Conservation (phyloP, 108 stramenopile genomes). For the Discostella pseudostelligera region DNA sequence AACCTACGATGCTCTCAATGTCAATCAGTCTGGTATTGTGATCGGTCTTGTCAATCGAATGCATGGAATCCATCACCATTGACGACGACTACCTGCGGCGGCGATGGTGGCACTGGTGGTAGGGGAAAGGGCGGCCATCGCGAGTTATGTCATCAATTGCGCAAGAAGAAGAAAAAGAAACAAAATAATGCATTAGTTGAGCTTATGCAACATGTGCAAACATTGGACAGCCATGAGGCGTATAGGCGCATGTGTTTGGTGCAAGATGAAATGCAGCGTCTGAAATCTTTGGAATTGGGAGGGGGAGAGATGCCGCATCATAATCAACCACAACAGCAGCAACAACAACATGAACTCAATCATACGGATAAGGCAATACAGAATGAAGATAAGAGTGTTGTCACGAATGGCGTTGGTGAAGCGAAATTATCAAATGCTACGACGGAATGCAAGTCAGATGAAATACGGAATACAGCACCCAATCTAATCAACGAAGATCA, state of each 20-base stretch:
- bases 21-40: constrained; percentile 39
- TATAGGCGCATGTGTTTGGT: constrained; percentile 39
- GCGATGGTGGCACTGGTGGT: background rate
- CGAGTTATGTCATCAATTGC: constrained; percentile 17
- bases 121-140: constrained; percentile 16
- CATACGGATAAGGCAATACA: no score
- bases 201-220: constrained; percentile 16
- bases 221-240: constrained; percentile 30
- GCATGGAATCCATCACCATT: constrained; percentile 25
- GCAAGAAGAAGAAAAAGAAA: background rate
- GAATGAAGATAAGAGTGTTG: no score
- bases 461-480: background rate
- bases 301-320: background rate
- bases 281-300: background rate
- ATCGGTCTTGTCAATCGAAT: constrained; percentile 29
- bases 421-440: no score
- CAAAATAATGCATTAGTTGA: constrained; percentile 9
- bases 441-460: no score
- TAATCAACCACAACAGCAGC: background rate
- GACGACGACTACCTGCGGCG: background rate
- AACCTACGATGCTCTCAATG: constrained; percentile 42
- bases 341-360: background rate
- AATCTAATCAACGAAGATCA: background rate
- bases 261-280: constrained; percentile 35
- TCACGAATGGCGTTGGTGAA: no score